Conservation (phyloP, 257 asterid genomes). For the Buddleja alternifolia region DNA sequence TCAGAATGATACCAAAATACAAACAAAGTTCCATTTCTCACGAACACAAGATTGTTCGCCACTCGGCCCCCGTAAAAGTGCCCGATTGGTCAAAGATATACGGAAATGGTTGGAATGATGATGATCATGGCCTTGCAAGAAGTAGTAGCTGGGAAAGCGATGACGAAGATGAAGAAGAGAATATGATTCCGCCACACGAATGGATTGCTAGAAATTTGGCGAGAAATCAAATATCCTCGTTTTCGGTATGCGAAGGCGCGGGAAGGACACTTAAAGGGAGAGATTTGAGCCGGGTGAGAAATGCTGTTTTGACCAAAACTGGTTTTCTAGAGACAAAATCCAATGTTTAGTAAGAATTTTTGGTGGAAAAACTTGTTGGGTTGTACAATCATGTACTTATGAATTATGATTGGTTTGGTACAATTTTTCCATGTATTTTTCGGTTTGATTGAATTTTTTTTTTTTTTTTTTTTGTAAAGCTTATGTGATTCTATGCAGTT, state of each 20-base stretch:
- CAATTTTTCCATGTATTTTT: too few species aligned
- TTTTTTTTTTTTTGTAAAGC: too few species aligned
- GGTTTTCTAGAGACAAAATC: constrained; percentile 63
- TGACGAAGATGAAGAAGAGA: constrained; percentile 29
- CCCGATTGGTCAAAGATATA: constrained; percentile 66
- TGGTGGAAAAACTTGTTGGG: too few species aligned
- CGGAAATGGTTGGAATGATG: constrained; percentile 23
- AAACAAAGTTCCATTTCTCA: constrained; percentile 4
- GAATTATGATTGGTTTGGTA: too few species aligned
- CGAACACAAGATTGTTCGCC: constrained; percentile 27
- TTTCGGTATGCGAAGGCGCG: constrained; percentile 69
- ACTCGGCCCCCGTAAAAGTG: constrained; percentile 48
- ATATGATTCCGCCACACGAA: constrained; percentile 65
- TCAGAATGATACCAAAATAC: constrained; percentile 41
- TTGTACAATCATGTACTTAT: too few species aligned
- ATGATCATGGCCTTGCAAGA: neutral
- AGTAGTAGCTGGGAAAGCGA: constrained; percentile 40
- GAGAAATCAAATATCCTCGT: constrained; percentile 42
- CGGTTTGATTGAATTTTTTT: too few species aligned
- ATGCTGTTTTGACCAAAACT: constrained; percentile 60
- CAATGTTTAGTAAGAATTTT: neutral
- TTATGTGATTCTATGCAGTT: too few species aligned
- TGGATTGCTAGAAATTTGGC: constrained; percentile 52
- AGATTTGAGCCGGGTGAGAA: constrained; percentile 63
- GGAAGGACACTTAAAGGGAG: constrained; percentile 80